Conservation (phyloP, 148 eudicot genomes). For the Persicaria maculosa region DNA sequence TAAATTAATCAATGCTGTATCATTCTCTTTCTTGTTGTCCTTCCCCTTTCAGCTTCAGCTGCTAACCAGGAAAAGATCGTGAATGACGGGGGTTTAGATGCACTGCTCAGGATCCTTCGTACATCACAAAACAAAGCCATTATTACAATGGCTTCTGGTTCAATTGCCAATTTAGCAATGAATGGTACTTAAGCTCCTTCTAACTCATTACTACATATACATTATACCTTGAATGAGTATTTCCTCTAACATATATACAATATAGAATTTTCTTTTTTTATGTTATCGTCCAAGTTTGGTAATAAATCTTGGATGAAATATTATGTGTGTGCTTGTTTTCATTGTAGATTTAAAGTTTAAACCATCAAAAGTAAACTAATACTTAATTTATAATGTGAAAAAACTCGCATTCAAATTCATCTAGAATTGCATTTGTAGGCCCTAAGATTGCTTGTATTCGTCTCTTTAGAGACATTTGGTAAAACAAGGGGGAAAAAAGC, state of each 20-base stretch:
- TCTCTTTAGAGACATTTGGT: not conserved
- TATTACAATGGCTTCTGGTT: slow-evolving; percentile 88
- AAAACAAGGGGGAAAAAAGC: not conserved
- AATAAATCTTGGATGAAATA: not conserved
- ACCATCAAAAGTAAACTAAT: too few species aligned
- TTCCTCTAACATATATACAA: not conserved
- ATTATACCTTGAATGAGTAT: not conserved
- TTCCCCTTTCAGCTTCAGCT: slow-evolving; percentile 31
- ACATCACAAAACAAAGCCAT: slow-evolving; percentile 67
- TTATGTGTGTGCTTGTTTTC: too few species aligned
- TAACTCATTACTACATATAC: not conserved
- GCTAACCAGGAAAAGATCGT: slow-evolving; percentile 80
- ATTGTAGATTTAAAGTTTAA: too few species aligned
- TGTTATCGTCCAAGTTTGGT: not conserved
- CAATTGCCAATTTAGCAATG: slow-evolving; percentile 92
- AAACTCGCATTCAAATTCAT: not conserved
- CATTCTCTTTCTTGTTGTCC: not conserved
- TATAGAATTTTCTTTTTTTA: not conserved
- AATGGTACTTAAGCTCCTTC: slow-evolving; percentile 46
- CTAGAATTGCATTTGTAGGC: not conserved
- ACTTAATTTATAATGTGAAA: not conserved
- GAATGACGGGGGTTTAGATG: slow-evolving; percentile 84
- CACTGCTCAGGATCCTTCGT: slow-evolving; percentile 63
- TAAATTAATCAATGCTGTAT: not conserved
- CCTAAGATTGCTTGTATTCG: too few species aligned